Evolutionary conservation across 2,329 filamentous ascomycete species (phyloP).

Genomic region (Colletotrichum sp.): DNA sequence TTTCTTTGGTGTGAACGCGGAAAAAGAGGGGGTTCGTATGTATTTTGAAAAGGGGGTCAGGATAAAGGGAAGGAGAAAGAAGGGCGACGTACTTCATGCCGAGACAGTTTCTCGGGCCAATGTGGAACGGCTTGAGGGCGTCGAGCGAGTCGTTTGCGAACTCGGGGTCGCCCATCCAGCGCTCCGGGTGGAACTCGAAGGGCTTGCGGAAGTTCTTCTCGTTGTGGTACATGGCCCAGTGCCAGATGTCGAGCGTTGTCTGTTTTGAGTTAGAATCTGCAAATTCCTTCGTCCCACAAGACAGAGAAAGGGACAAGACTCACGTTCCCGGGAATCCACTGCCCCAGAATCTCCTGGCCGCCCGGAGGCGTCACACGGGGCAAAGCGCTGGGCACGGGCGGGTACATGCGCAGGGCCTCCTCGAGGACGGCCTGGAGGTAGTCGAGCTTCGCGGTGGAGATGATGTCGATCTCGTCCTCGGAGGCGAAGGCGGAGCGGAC

Average conservation of each 20-base stretch:
- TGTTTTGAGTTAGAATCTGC: conserved; percentile 18
- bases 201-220: conserved; percentile 49
- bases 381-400: conserved; percentile 29
- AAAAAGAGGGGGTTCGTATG: not conserved
- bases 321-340: conserved; percentile 36
- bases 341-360: conserved; percentile 34
- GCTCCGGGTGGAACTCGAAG: conserved; percentile 54
- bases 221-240: conserved; percentile 49
- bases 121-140: conserved; percentile 10
- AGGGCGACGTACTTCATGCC: conserved; percentile 4
- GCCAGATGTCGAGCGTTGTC: conserved; percentile 46
- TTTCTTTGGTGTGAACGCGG: too few relatives aligned
- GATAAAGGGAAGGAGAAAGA: too few relatives aligned
- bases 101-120: conserved; percentile 7
- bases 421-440: conserved; percentile 47
- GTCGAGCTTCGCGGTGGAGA: conserved; percentile 30
- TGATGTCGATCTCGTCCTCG: conserved; percentile 40
- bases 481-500: conserved; percentile 36
- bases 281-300: too few relatives aligned
- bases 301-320: not conserved
- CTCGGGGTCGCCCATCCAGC: conserved; percentile 13
- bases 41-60: too few relatives aligned
- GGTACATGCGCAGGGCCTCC: conserved; percentile 47
- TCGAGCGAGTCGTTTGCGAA: conserved; percentile 12
- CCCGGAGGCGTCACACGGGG: conserved; percentile 31